Evolutionary conservation across 208 protist species (phyloP), one percentile per base, ranked within the genome.

Genomic region (Acanthamoeba lenticulata): DNA sequence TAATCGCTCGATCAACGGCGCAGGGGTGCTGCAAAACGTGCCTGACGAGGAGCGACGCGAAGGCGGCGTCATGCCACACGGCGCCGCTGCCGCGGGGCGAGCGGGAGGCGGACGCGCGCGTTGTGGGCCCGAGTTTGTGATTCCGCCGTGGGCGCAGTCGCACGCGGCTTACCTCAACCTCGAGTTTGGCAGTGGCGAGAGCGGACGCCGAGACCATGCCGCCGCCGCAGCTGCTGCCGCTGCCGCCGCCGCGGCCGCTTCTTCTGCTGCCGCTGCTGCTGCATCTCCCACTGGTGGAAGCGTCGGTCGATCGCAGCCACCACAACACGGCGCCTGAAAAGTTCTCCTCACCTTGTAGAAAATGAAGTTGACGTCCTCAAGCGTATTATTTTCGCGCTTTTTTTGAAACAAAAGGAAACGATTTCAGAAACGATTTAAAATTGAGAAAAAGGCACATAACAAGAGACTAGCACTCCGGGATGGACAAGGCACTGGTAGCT

Each of bases 151-250:
- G 86, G 86, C 86, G n/a, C 86, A 45, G 5, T 52, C 86, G 24
- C 86, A 92, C 38, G 86, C 86, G 21, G 86, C 86, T 21, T 92
- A 92, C 38, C 57, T 92, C 55, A 65, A 92, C 40, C 60, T 92
- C 17, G 86, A 92, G 40, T 92, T 92, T 44, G 60, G 55, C 7
- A 89, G 79, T 42, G 79, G 79, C 27, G 79, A 89, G 79, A 42
- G 42, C 15, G 32, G 32, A 15, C 79, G 79, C 3, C 67, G 67
- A 27, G 67, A 77, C 67, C 21, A 38, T 21, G 67, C 67, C 38
- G 60, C 60, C 27, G 60, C 27, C 60, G 21, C 21, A 13, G 67
- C 15, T 5, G 34, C 67, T 2, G 4, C 36, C n/a, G 38, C 24
- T 9, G 15, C 65, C 36, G 6, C 13, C 29, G 13, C 60, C 60